Base-by-base conservation (phyloP, 306 rosid species). In the Canavalia ensiformis region DNA sequence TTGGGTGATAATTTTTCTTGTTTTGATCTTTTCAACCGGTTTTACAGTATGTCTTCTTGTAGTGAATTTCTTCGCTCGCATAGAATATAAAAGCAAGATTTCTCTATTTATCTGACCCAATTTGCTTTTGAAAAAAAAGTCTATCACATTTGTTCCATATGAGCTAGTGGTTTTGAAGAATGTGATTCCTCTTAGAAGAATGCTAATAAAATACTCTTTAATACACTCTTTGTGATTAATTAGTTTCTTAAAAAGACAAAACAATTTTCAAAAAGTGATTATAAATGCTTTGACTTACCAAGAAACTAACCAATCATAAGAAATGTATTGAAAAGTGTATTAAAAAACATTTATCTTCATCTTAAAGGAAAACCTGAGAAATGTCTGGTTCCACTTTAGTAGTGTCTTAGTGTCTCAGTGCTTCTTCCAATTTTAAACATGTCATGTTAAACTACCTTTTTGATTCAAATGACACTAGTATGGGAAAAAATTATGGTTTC, bases 361-460 rank as follows among this genome's bases (percentile, higher is more conserved):
- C 51, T 58, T 42, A 60, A 37, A 60, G 73, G 66, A 45, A 8
- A 59, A 45, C 57, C 66, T 58, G 56, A 58, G 56, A 47, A 39
- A 58, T 58, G 13, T 77, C 51, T 59, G 55, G 39, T 60, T 30
- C 8, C 49, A 5, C 7, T 75, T 41, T 9, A 35, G 4, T 63
- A 37, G 45, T 13, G 47, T 18, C 25, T 18, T 18, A 65, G 51
- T 51, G 18, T 18, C 25, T 47, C 64, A 2, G 25, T 66, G 46
- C 63, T 68, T 72, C 51, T 58, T 69, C 74, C 55, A 28, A 45
- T 18, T 84, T 68, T 57, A 28, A 60, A 46, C 37, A 12, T 60
- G 41, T 45, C 50, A 65, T 46, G 35, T 45, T 55, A 11, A 33
- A 42, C 29, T 56, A 50, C 54, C 44, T 47, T 35, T 65, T 72